Conservation (phyloP, 2,329 filamentous ascomycete genomes). For the Curvularia eragrostidis region DNA sequence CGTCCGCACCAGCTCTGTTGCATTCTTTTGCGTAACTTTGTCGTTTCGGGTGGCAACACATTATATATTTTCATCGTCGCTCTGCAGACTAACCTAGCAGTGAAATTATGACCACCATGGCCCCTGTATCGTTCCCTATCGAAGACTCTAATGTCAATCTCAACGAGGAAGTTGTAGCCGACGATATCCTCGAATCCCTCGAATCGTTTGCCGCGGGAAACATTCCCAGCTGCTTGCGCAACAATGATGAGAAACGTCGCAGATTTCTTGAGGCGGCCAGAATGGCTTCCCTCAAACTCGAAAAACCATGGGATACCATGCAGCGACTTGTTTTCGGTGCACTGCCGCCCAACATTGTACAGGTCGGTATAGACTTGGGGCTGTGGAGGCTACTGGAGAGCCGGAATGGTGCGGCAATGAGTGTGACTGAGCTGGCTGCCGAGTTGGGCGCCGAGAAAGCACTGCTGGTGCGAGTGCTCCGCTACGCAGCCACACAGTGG, state of each 20-base stretch:
- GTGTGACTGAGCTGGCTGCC: slow-evolving; percentile 3
- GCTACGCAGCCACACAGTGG: slow-evolving; percentile 12
- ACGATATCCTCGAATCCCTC: slow-evolving; percentile 7
- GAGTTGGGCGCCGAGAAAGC: slow-evolving; percentile 8
- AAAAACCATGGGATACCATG: slow-evolving; percentile 13
- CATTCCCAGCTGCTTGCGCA: slow-evolving; percentile 1
- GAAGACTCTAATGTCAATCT: background rate
- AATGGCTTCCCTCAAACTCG: slow-evolving; percentile 12
- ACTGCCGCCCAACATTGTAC: slow-evolving; percentile 10
- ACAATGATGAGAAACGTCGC: slow-evolving; percentile 8
- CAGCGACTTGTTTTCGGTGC: slow-evolving; percentile 10
- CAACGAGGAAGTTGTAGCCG: background rate
- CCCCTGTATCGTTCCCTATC: background rate
- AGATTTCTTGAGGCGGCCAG: slow-evolving; percentile 10
- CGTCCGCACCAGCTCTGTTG: background rate
- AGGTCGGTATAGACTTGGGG: slow-evolving; percentile 10
- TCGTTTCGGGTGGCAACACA: background rate
- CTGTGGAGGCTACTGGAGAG: slow-evolving; percentile 8
- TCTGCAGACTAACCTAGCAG: background rate
- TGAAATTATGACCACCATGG: background rate
- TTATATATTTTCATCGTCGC: background rate
- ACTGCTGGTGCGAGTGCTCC: slow-evolving; percentile 8
- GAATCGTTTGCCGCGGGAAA: slow-evolving; percentile 7
- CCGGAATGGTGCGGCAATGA: slow-evolving; percentile 3
- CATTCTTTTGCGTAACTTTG: background rate